Percentiles rank a stretch among this genome's conserved stretches.
Evolutionary conservation across 1,139 yeast species (phyloP).

Genomic region (Lizanozyma gosingica): DNA sequence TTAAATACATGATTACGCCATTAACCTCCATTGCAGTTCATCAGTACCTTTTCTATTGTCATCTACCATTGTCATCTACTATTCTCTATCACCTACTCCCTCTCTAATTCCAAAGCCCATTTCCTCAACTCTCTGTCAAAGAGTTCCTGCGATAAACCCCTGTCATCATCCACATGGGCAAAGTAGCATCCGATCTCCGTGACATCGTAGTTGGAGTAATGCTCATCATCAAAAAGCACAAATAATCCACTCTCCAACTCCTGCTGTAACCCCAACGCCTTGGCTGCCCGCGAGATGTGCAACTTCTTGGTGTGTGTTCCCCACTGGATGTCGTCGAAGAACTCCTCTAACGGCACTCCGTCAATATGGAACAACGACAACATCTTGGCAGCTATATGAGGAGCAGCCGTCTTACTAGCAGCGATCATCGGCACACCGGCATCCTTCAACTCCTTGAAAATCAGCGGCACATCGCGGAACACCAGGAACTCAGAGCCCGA

Average conservation of each 20-base stretch:
- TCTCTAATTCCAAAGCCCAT: constrained; percentile 18
- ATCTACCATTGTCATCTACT: too few species aligned
- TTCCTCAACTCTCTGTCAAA: constrained; percentile 35
- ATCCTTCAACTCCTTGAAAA: constrained; percentile 34
- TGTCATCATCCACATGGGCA: constrained; percentile 35
- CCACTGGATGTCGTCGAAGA: constrained; percentile 53
- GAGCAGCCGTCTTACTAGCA: constrained; percentile 65
- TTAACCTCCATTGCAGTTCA: too few species aligned
- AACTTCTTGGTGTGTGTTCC: constrained; percentile 55
- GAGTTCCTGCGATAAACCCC: constrained; percentile 42
- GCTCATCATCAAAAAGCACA: constrained; percentile 63
- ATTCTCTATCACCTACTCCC: too few species aligned
- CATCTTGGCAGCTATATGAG: constrained; percentile 50
- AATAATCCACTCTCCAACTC: constrained; percentile 43
- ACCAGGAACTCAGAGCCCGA: constrained; percentile 42
- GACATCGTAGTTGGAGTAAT: constrained; percentile 52
- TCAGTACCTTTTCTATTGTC: too few species aligned
- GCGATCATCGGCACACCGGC: constrained; percentile 43
- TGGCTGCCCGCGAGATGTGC: constrained; percentile 45
- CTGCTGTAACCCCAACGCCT: constrained; percentile 24
- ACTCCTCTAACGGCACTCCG: constrained; percentile 36
- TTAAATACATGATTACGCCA: too few species aligned
- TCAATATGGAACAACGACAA: constrained; percentile 41
- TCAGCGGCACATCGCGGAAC: constrained; percentile 52
- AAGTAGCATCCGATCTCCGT: constrained; percentile 53